A percentile compares a stretch with the other conserved stretches of the same genome.
Conservation (phyloP, 495 filamentous ascomycete genomes). For the Talaromyces thailandensis region DNA sequence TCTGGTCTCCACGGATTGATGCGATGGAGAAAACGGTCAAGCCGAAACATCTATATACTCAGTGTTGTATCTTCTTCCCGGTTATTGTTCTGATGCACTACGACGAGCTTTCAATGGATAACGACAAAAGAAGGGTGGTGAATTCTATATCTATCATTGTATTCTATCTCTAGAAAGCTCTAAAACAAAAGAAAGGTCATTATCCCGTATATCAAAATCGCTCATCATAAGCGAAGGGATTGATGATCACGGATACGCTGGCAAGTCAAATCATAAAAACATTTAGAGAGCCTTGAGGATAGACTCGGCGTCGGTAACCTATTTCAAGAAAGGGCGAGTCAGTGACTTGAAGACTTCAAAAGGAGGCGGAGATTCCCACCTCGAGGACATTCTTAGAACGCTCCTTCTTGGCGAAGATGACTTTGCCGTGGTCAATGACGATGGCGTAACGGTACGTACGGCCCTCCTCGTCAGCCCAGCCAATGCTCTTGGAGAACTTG, state of each 20-base stretch:
- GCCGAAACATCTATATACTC: too few relatives aligned
- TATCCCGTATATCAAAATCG: conserved; percentile 1
- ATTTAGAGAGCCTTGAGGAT: conserved; percentile 58
- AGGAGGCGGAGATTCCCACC: conserved; percentile 21
- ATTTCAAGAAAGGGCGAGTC: conserved; percentile 15
- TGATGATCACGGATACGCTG: background rate
- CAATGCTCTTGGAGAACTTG: conserved; percentile 71
- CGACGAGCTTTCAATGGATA: background rate
- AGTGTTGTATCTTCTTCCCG: too few relatives aligned
- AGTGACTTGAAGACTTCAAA: background rate
- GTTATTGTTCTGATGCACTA: too few relatives aligned
- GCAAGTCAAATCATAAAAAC: conserved; percentile 9
- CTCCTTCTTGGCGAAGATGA: conserved; percentile 80
- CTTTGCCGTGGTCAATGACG: conserved; percentile 81
- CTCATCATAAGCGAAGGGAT: conserved; percentile 7
- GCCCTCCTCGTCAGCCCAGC: conserved; percentile 68
- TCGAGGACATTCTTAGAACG: conserved; percentile 56
- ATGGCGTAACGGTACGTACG: conserved; percentile 77
- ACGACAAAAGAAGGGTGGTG: background rate
- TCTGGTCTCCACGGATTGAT: too few relatives aligned
- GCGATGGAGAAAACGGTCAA: too few relatives aligned
- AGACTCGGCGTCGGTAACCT: conserved; percentile 63
- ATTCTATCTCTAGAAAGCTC: background rate
- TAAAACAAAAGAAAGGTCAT: background rate
- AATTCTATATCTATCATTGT: conserved; percentile 5